Percentiles rank a stretch among this genome's conserved stretches.
phyloP scores from a whole-genome alignment of 371 early-diverging fungal genomes.

The Nematocida sp. region DNA sequence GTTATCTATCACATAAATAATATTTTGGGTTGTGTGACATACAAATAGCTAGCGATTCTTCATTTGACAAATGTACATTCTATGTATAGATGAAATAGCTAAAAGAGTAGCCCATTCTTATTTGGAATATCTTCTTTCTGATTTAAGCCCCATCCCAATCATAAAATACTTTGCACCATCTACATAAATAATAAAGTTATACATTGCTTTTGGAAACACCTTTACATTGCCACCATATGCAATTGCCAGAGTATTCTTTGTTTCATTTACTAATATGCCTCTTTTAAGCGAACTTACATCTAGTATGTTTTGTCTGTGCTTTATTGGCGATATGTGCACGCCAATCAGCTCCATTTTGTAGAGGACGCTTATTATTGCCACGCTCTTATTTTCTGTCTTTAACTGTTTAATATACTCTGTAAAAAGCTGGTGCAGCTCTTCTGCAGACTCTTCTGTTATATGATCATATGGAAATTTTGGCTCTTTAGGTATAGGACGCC shows the following conservation, averaged over 20 bases:
- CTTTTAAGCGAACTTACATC: not conserved
- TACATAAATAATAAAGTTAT: conserved; percentile 41
- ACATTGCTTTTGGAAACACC: conserved; percentile 53
- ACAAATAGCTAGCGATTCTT: no score
- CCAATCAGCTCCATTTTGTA: conserved; percentile 47
- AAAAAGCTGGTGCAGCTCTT: conserved; percentile 32
- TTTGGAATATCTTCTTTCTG: conserved; percentile 38
- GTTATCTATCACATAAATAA: no score
- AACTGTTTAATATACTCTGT: not conserved
- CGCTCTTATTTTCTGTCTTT: not conserved
- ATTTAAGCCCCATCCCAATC: conserved; percentile 40
- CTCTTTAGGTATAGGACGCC: not conserved
- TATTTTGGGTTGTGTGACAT: no score
- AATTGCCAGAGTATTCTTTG: conserved; percentile 49
- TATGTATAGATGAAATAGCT: not conserved
- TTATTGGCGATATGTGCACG: conserved; percentile 18
- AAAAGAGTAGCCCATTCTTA: not conserved
- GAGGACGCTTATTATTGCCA: conserved; percentile 7
- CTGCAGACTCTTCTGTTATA: conserved; percentile 1
- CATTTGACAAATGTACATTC: no score
- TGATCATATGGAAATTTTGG: conserved; percentile 22
- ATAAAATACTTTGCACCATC: conserved; percentile 34
- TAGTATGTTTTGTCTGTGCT: not conserved
- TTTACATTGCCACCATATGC: conserved; percentile 16
- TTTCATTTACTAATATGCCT: conserved; percentile 50